Percentiles rank a stretch among this genome's conserved stretches.
Conservation (phyloP, 2,329 filamentous ascomycete genomes). For the Sporothrix protearum region DNA sequence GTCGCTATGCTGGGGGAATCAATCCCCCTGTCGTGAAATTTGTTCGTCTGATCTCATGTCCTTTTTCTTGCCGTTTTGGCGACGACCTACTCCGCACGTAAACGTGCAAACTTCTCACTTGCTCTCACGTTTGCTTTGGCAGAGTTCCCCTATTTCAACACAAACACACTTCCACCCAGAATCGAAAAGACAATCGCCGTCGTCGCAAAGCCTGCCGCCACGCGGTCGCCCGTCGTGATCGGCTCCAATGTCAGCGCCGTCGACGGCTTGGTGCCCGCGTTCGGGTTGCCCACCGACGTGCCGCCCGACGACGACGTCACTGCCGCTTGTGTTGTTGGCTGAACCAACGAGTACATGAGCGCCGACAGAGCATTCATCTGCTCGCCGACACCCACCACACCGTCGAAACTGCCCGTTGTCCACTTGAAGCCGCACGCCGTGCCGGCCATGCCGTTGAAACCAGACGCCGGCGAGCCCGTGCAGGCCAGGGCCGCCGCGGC, state of each 20-base stretch:
- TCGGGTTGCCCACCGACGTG: slow-evolving; percentile 51
- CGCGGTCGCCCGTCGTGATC: slow-evolving; percentile 50
- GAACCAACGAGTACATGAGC: slow-evolving; percentile 58
- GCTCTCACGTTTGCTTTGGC: not conserved
- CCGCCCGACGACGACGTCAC: slow-evolving; percentile 56
- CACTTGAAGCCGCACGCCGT: slow-evolving; percentile 67
- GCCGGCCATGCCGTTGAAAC: slow-evolving; percentile 51
- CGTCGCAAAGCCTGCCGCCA: slow-evolving; percentile 56
- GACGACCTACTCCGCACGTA: not conserved
- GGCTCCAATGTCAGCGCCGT: slow-evolving; percentile 34
- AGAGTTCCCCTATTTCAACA: slow-evolving; percentile 39
- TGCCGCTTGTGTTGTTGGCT: slow-evolving; percentile 39
- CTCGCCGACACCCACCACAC: slow-evolving; percentile 60
- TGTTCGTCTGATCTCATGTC: not conserved
- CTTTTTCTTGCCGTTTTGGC: not conserved
- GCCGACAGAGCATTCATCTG: slow-evolving; percentile 66
- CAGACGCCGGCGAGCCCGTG: slow-evolving; percentile 42
- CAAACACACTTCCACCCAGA: slow-evolving; percentile 49
- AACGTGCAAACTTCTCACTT: not conserved
- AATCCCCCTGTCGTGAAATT: not conserved
- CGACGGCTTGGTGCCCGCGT: slow-evolving; percentile 41
- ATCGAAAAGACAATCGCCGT: slow-evolving; percentile 48
- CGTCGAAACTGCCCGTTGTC: slow-evolving; percentile 56
- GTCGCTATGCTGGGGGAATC: slow-evolving; percentile 14
- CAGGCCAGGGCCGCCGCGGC: slow-evolving; percentile 51